These are phyloP conservation scores for Ilyonectria destructans DNA, from an alignment of 2,329 filamentous ascomycete genomes.

Conservation along the genomic window DNA sequence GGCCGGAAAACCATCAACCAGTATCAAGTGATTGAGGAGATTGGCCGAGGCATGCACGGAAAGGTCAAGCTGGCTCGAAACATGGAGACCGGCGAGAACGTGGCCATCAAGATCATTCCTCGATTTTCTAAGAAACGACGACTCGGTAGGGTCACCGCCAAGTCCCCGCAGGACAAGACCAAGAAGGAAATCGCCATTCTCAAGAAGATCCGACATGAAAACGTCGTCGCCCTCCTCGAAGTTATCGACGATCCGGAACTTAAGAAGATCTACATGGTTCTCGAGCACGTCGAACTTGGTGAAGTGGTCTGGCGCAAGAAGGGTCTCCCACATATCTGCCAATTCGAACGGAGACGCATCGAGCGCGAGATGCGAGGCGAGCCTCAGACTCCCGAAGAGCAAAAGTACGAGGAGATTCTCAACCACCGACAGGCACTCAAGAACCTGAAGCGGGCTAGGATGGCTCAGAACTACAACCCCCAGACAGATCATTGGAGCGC, in stretches of 20 bases:
- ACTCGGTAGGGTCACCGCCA: constrained; percentile 84
- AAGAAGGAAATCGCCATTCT: constrained; percentile 98
- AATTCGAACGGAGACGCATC: constrained; percentile 85
- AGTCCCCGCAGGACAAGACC: constrained; percentile 81
- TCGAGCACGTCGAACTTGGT: constrained; percentile 94
- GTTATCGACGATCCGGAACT: constrained; percentile 97
- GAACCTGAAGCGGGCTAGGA: constrained; percentile 71
- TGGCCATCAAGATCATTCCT: constrained; percentile 99
- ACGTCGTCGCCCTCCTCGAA: constrained; percentile 94
- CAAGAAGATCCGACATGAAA: constrained; percentile 98
- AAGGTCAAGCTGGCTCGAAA: constrained; percentile 97
- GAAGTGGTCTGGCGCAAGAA: constrained; percentile 96
- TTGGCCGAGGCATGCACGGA: constrained; percentile 95
- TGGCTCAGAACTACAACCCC: constrained; percentile 65
- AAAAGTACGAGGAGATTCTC: constrained; percentile 72
- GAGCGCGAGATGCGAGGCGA: constrained; percentile 79
- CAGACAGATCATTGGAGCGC: constrained; percentile 85
- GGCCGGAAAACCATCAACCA: constrained; percentile 98
- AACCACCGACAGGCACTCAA: constrained; percentile 73
- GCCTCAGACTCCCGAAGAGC: constrained; percentile 72
- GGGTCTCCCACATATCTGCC: constrained; percentile 86
- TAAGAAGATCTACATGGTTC: constrained; percentile 98
- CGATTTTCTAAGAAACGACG: constrained; percentile 94
- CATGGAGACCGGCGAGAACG: constrained; percentile 80
- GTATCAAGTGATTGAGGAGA: constrained; percentile 97